A percentile compares a stretch with the other conserved stretches of the same genome.
Evolutionary conservation across 2,329 filamentous ascomycete species (phyloP).

Genomic region (Colletotrichum limetticola): DNA sequence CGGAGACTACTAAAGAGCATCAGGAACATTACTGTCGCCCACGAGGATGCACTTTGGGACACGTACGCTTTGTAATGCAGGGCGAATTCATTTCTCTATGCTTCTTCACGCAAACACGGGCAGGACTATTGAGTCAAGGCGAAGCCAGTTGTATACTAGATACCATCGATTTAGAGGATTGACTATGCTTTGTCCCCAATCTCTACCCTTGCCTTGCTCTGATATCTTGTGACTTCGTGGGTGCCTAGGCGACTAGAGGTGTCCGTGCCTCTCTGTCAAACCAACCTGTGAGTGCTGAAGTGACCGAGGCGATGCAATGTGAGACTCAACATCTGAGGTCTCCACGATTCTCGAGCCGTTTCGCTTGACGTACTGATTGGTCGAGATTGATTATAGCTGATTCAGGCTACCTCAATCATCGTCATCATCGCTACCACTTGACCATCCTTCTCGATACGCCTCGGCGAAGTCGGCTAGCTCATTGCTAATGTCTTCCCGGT

Average conservation of each 20-base stretch:
- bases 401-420: slow-evolving; percentile 54
- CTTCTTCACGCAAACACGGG: background rate
- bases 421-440: slow-evolving; percentile 78
- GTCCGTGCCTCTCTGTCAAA: too few species aligned
- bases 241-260: too few species aligned
- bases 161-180: slow-evolving; percentile 13
- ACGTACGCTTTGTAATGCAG: slow-evolving; percentile 11
- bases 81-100: slow-evolving; percentile 6
- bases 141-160: slow-evolving; percentile 18
- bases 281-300: background rate
- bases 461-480: slow-evolving; percentile 85
- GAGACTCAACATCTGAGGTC: background rate
- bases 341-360: background rate
- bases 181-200: background rate
- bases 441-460: slow-evolving; percentile 90
- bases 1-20: slow-evolving; percentile 31
- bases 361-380: background rate
- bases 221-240: background rate
- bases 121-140: background rate
- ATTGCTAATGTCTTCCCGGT: slow-evolving; percentile 86
- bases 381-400: too few species aligned
- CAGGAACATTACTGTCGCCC: slow-evolving; percentile 18
- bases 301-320: background rate
- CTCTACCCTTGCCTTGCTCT: background rate
- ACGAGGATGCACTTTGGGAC: background rate